Conservation (phyloP, 768 basidiomycete species). For the Auriscalpium orientale region DNA sequence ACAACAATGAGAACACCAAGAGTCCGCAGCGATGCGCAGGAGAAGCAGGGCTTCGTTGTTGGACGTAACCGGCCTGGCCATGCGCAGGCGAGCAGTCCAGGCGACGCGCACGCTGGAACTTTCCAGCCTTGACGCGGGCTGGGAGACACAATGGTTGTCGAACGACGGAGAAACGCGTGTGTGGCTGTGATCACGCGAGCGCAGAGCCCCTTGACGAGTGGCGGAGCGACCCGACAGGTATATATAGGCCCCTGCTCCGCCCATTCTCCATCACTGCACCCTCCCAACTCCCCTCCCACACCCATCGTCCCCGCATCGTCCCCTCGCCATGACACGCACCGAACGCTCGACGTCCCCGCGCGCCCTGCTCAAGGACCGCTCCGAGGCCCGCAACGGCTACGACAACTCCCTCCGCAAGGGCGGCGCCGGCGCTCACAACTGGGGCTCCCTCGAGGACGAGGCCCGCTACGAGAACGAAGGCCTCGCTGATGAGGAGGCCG, state of each 20-base stretch:
- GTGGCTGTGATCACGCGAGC: constrained; percentile 14
- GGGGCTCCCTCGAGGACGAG: constrained; percentile 70
- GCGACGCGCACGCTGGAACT: constrained; percentile 10
- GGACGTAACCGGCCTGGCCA: neutral
- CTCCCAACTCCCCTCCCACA: neutral
- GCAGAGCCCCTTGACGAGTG: constrained; percentile 1
- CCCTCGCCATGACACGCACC: constrained; percentile 66
- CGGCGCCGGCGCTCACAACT: constrained; percentile 79
- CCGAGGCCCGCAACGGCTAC: constrained; percentile 69
- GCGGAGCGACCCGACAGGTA: constrained; percentile 3
- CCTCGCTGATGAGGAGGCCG: constrained; percentile 47
- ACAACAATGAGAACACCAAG: too few relatives aligned
- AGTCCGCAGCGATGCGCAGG: too few relatives aligned
- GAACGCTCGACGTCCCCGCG: constrained; percentile 64
- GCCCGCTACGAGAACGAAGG: constrained; percentile 45
- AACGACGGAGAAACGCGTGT: neutral
- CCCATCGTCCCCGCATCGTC: neutral
- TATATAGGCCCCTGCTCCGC: constrained; percentile 2
- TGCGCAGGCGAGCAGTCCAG: neutral
- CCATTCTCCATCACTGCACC: neutral
- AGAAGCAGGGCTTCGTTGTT: neutral
- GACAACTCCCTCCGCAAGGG: constrained; percentile 67
- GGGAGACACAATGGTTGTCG: neutral
- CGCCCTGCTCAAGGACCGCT: constrained; percentile 70
- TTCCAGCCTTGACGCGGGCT: neutral